Base-by-base conservation (phyloP, 495 filamentous ascomycete genomes). In the Amniculicola lignicola region DNA sequence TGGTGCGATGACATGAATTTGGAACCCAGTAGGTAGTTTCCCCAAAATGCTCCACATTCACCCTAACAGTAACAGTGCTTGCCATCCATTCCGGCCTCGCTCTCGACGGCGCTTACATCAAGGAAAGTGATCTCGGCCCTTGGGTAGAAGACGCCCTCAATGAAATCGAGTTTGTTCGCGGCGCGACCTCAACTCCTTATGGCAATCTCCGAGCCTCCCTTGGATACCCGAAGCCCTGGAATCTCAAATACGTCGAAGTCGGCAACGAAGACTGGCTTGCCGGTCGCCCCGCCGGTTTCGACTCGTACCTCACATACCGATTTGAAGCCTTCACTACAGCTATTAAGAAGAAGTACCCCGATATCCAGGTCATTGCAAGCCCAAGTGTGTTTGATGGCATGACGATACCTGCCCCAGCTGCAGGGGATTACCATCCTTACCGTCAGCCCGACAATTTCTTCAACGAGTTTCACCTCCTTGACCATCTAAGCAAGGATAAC, bases 1-100 rank as follows among this genome's bases (percentile, higher is more conserved):
- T 87, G 82, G 79, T 79, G 77, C 29, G 79, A 85, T 57, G 83
- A 87, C 52, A 75, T 85, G 66, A 70, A 71, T 16, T 73, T 84
- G 62, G 77, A 78, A 27, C 73, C 81, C 1, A 49, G 54, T 58
- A 51, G 45, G 38, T 45, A 14, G 18, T 24, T 23, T n/a, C 21
- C 16, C 31, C n/a, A n/a, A n/a, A n/a, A n/a, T n/a, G n/a, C n/a
- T n/a, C n/a, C n/a, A n/a, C n/a, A n/a, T n/a, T n/a, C n/a, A n/a
- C n/a, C n/a, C n/a, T n/a, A n/a, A n/a, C n/a, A n/a, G n/a, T n/a
- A n/a, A n/a, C 19, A 58, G 70, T 84, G 4, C 69, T 84, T 12
- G 79, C 67, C 7, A 74, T 88, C 15, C 87, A 77, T 67, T 70
- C 74, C 38, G 84, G 84, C n/a, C 80, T 85, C 54, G 79, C 79